Evolutionary conservation across 495 filamentous ascomycete species (phyloP).

Genomic region (Barbatosphaeria neglecta): DNA sequence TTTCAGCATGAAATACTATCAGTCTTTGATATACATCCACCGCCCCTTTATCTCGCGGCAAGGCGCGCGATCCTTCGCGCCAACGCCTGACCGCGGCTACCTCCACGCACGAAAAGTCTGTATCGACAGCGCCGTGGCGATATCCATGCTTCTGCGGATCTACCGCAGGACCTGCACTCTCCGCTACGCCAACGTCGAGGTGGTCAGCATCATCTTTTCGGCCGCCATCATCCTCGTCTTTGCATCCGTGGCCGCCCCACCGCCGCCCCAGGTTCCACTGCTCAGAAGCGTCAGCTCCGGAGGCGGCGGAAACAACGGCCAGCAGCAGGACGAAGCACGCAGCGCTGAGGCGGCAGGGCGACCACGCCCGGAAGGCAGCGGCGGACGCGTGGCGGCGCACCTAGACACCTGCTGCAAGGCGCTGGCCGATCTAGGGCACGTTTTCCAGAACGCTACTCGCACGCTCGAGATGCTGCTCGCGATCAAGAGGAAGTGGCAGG

Average conservation of each 20-base stretch:
- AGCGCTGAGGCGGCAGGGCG: conserved; percentile 1
- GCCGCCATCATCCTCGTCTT: conserved; percentile 17
- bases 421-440: conserved; percentile 6
- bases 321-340: neutral
- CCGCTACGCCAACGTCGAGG: conserved; percentile 39
- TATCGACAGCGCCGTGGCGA: conserved; percentile 33
- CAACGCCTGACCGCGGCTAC: conserved; percentile 30
- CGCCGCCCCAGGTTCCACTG: neutral
- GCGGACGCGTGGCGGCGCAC: neutral
- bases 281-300: neutral
- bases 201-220: conserved; percentile 39
- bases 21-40: conserved; percentile 39
- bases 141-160: conserved; percentile 32
- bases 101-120: conserved; percentile 37
- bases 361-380: neutral
- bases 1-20: conserved; percentile 42
- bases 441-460: conserved; percentile 7
- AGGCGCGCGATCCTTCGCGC: conserved; percentile 34
- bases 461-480: conserved; percentile 8
- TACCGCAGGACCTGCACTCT: conserved; percentile 40
- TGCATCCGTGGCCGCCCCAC: neutral
- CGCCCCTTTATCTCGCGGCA: conserved; percentile 39
- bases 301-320: neutral
- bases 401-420: conserved; percentile 7
- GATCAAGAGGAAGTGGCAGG: conserved; percentile 4